Percentiles rank a stretch among this genome's conserved stretches.
Evolutionary conservation across 2,329 filamentous ascomycete species (phyloP).

Genomic region (Neonectria punicea): DNA sequence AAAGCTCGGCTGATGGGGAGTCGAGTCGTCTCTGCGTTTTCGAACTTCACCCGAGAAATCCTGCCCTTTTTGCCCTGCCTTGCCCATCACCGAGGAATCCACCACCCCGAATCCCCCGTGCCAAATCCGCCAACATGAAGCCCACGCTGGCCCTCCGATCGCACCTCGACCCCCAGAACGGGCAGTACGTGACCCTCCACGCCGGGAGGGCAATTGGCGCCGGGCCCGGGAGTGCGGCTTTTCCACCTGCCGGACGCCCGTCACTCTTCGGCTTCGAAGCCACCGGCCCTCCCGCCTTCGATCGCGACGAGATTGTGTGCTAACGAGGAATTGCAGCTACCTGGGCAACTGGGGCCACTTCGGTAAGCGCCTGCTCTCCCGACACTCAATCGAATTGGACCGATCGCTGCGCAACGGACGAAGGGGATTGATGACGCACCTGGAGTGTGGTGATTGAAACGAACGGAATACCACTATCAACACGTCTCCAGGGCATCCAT

Average conservation of each 20-base stretch:
- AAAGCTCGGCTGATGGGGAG: constrained; percentile 48
- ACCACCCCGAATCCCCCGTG: constrained; percentile 36
- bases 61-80: constrained; percentile 42
- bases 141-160: constrained; percentile 52
- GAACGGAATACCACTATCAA: neutral
- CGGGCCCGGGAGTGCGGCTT: constrained; percentile 45
- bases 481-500: neutral
- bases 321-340: constrained; percentile 63
- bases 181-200: constrained; percentile 48
- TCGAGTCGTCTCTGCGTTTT: constrained; percentile 39
- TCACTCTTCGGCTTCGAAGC: constrained; percentile 13
- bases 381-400: constrained; percentile 34
- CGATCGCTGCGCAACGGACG: constrained; percentile 36
- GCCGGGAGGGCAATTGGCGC: constrained; percentile 32
- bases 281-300: constrained; percentile 22
- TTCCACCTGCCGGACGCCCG: constrained; percentile 37
- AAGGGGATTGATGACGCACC: constrained; percentile 34
- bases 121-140: constrained; percentile 51
- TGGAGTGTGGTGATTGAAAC: constrained; percentile 33
- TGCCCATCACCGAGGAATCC: constrained; percentile 41
- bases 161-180: constrained; percentile 48
- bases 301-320: constrained; percentile 28
- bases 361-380: constrained; percentile 65
- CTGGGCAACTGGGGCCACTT: constrained; percentile 80
- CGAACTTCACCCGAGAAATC: constrained; percentile 42